These are phyloP conservation scores for Suillus lakei DNA, from an alignment of 768 basidiomycete genomes.

Conservation along the genomic window DNA sequence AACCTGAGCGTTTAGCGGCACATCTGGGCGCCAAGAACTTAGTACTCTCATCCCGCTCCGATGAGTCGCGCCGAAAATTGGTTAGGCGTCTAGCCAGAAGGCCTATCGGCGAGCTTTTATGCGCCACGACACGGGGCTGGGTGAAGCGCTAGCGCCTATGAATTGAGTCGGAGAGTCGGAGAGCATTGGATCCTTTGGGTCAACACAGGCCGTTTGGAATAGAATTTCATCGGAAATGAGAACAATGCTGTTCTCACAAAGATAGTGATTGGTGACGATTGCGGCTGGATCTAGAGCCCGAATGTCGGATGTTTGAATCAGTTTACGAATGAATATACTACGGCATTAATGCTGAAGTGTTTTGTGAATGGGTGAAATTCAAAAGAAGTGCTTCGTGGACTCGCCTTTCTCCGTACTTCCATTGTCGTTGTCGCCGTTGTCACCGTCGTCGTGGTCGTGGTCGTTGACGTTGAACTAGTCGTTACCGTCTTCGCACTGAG, in stretches of 20 bases:
- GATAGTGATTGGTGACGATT: not conserved
- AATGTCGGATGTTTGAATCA: constrained; percentile 3
- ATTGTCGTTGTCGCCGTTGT: constrained; percentile 8
- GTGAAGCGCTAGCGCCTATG: not conserved
- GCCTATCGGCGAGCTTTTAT: not conserved
- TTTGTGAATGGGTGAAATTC: constrained; percentile 8
- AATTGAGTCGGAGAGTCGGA: constrained; percentile 1
- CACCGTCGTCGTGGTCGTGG: constrained; percentile 14
- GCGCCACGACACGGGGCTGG: not conserved
- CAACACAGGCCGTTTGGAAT: not conserved
- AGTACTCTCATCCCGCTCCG: not conserved
- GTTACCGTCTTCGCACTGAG: constrained; percentile 12
- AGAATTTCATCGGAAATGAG: not conserved
- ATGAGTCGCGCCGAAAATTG: too few species aligned
- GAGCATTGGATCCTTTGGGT: not conserved
- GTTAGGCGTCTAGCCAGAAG: too few species aligned
- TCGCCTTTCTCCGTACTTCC: constrained; percentile 13
- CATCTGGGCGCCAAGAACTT: not conserved
- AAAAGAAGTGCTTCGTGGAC: not conserved
- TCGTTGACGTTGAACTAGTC: constrained; percentile 13
- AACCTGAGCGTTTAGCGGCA: too few species aligned
- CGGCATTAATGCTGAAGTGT: not conserved
- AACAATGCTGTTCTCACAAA: not conserved
- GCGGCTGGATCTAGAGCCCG: not conserved
- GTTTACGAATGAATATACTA: not conserved